phyloP scores from a whole-genome alignment of 805 yeast species.

The Brettanomyces sp. region DNA sequence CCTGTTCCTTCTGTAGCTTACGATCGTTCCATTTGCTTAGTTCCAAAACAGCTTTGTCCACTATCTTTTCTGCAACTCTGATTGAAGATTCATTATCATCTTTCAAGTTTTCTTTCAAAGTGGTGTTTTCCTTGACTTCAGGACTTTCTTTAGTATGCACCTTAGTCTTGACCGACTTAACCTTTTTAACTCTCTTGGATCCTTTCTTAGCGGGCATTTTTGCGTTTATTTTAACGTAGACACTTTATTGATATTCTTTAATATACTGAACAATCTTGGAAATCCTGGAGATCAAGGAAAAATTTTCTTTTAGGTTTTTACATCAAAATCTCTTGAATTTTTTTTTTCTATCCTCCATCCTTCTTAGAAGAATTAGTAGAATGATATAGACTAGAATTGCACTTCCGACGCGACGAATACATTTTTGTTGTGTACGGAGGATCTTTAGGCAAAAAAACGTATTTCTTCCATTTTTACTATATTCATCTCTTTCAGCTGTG shows the following conservation, averaged over 20 bases:
- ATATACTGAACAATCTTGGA: too few relatives aligned
- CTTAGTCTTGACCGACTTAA: not conserved
- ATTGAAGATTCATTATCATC: not conserved
- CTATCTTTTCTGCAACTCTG: constrained; percentile 14
- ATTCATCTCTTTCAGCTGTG: too few relatives aligned
- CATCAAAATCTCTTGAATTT: not conserved
- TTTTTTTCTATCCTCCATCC: not conserved
- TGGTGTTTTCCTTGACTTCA: not conserved
- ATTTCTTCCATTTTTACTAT: too few relatives aligned
- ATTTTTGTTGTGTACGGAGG: too few relatives aligned
- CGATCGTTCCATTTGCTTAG: constrained; percentile 49
- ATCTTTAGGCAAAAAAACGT: too few relatives aligned
- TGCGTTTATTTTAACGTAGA: too few relatives aligned
- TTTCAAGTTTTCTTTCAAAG: not conserved
- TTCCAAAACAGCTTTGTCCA: constrained; percentile 51
- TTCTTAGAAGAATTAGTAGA: not conserved
- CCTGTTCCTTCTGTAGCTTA: constrained; percentile 13
- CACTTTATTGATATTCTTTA: too few relatives aligned
- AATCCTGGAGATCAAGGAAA: not conserved
- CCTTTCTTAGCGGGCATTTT: constrained; percentile 2
- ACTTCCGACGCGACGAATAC: not conserved
- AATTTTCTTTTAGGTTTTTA: not conserved
- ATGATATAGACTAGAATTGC: too few relatives aligned
- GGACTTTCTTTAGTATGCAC: not conserved
- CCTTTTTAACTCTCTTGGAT: not conserved